Evolutionary conservation across 768 basidiomycete genomes (phyloP), one percentile per base, ranked within the genome.

Genomic region (Tephrocybe rancida): DNA sequence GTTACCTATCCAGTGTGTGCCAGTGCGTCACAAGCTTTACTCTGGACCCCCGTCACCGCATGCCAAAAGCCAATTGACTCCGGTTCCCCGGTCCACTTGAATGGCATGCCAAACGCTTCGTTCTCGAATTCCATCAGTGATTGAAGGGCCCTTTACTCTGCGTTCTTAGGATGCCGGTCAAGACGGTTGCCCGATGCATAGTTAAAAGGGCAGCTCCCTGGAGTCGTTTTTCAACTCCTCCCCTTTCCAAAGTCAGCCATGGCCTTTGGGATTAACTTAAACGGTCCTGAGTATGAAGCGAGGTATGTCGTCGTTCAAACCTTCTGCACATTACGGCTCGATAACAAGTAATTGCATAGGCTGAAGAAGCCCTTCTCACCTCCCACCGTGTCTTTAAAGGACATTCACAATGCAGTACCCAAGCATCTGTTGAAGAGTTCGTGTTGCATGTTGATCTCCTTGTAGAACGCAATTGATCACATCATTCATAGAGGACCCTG

Each of bases 381-480:
- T 8, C 80, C 82, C 3, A 72, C 64, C 11, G 70, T 76, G 14
- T 78, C 77, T 0, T 64, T 83, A 38, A 82, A 82, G 63, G 75
- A 83, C 48, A 70, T 84, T 47, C 81, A 81, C 50, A 76, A 80
- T 55, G 80, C 78, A 3, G 81, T 84, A 18, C 82, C 82, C 1
- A 82, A 79, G 65, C 68, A 81, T 39, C 65, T 83, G 8, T 67
- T 81, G n/a, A 70, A 68, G 55, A 69, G 77, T 74, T 68, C 30
- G 11, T 29, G 39, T 22, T 1, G 19, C 35, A n/a, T 29, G 22
- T 13, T 22, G 27, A 43, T 46, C 24, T 16, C 2, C 18, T 35
- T 34, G 2, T 22, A 7, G 8, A 29, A n/a, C 21, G 18, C 27
- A 19, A 25, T 21, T 56, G 8, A 47, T 22, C 10, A 10, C 5